These are phyloP conservation scores for Flaveria sonorensis DNA, from an alignment of 129 eudicot species.

Conservation along the genomic window DNA sequence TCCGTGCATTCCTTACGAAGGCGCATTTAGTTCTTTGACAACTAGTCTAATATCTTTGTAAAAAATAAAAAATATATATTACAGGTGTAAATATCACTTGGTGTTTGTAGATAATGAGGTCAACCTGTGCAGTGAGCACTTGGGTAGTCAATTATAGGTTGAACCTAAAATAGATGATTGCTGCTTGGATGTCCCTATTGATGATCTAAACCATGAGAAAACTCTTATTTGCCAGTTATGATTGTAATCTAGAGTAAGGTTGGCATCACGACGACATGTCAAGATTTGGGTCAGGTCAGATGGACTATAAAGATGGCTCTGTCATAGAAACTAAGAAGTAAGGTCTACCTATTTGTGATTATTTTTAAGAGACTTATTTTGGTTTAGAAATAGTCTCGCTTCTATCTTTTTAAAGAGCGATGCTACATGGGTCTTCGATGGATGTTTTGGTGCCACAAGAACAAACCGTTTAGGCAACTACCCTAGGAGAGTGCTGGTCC, in stretches of 20 bases:
- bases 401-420: too few species aligned
- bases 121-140: not conserved
- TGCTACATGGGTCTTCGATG: too few species aligned
- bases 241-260: not conserved
- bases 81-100: not conserved
- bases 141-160: not conserved
- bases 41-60: not conserved
- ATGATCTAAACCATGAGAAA: not conserved
- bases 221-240: not conserved
- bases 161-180: conserved; percentile 1
- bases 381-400: too few species aligned
- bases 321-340: too few species aligned
- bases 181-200: not conserved
- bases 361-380: too few species aligned
- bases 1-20: not conserved
- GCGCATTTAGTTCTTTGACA: not conserved
- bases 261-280: not conserved
- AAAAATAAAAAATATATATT: not conserved
- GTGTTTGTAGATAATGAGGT: not conserved
- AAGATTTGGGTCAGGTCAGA: too few species aligned
- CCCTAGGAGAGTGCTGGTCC: too few species aligned
- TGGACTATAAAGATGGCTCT: too few species aligned
- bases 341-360: too few species aligned
- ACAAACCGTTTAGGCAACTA: too few species aligned
- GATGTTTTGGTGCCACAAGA: too few species aligned